Conservation (phyloP, 305 asterid genomes). For the Coffea humblotiana region DNA sequence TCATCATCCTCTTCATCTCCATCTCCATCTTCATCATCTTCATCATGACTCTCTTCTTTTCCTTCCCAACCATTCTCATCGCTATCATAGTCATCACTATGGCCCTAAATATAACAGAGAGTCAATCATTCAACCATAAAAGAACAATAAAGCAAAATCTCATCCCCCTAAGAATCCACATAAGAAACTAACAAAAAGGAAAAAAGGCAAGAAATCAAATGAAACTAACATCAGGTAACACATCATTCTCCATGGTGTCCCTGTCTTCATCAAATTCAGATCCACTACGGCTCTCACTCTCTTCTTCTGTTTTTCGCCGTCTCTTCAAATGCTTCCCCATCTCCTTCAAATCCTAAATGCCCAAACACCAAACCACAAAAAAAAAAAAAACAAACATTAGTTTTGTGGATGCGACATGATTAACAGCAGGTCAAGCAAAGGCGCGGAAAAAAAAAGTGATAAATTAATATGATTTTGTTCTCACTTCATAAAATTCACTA, state of each 20-base stretch:
- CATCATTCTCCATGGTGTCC: constrained; percentile 28
- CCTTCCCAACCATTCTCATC: constrained; percentile 17
- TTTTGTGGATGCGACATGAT: too few relatives aligned
- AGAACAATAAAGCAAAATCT: not conserved
- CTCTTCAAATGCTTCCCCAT: constrained; percentile 37
- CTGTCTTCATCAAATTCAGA: constrained; percentile 37
- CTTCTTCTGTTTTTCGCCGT: constrained; percentile 29
- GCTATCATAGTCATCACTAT: constrained; percentile 12
- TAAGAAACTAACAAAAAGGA: not conserved
- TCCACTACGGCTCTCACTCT: constrained; percentile 48
- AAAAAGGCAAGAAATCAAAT: not conserved
- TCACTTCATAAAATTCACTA: not conserved
- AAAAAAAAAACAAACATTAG: too few relatives aligned
- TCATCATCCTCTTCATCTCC: constrained; percentile 26
- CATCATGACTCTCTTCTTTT: constrained; percentile 23
- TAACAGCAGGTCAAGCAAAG: too few relatives aligned
- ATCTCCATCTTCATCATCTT: constrained; percentile 1
- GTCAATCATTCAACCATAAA: constrained; percentile 1
- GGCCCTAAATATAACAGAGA: constrained; percentile 6
- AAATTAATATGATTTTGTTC: too few relatives aligned
- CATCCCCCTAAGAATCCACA: not conserved
- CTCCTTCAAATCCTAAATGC: constrained; percentile 10
- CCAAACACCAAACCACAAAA: not conserved
- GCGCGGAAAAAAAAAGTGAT: too few relatives aligned
- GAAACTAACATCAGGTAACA: constrained; percentile 31